phyloP scores from a whole-genome alignment of 2,329 filamentous ascomycete genomes.

The Penicillium verrucosum region DNA sequence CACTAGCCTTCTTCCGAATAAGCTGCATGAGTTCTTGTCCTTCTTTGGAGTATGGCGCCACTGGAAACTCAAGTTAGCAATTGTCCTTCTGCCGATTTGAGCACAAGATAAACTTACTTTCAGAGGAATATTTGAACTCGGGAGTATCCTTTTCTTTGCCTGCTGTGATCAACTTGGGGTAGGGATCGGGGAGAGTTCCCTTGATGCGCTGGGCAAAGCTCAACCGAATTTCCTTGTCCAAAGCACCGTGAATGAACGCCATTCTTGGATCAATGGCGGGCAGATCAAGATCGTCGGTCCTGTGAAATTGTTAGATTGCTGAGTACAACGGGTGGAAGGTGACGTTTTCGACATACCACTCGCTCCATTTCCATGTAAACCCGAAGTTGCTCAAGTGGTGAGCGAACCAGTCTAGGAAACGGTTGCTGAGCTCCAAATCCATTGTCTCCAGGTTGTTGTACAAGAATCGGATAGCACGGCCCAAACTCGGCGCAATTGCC shows the following conservation, averaged over 20 bases:
- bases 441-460: constrained; percentile 79
- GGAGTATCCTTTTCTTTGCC: constrained; percentile 95
- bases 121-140: constrained; percentile 82
- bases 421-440: constrained; percentile 80
- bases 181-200: constrained; percentile 82
- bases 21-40: constrained; percentile 77
- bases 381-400: constrained; percentile 99
- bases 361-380: constrained; percentile 98
- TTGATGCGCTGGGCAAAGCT: constrained; percentile 96
- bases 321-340: neutral
- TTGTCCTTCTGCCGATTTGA: neutral
- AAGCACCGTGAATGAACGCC: constrained; percentile 82
- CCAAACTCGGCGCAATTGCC: constrained; percentile 91
- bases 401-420: constrained; percentile 96
- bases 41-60: constrained; percentile 76
- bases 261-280: constrained; percentile 80
- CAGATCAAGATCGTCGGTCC: constrained; percentile 75
- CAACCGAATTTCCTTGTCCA: constrained; percentile 95
- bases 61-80: constrained; percentile 42
- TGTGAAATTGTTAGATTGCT: constrained; percentile 30
- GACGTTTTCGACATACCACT: constrained; percentile 62
- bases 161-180: constrained; percentile 74
- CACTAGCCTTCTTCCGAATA: constrained; percentile 76
- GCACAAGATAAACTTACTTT: constrained; percentile 53
- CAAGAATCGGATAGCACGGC: constrained; percentile 85